Conservation (phyloP, 768 basidiomycete species). For the Galerina sulciceps region DNA sequence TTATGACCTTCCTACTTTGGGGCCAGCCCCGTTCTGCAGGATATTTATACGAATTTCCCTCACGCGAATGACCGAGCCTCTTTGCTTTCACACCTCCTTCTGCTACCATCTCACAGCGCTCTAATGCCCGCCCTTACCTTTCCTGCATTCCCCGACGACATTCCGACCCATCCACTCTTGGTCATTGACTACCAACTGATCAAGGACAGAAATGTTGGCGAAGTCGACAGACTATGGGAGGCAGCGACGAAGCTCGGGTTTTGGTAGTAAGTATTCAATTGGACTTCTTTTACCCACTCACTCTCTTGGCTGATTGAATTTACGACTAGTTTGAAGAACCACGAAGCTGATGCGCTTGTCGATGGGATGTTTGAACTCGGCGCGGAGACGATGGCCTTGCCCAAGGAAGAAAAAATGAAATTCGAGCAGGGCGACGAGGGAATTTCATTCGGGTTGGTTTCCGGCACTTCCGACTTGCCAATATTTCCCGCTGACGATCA, state of each 20-base stretch:
- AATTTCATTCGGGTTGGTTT: constrained; percentile 39
- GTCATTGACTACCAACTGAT: constrained; percentile 60
- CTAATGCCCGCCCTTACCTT: constrained; percentile 24
- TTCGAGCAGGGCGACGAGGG: constrained; percentile 60
- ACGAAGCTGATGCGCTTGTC: constrained; percentile 52
- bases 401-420: constrained; percentile 58
- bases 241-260: constrained; percentile 65
- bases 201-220: constrained; percentile 39
- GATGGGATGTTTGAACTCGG: constrained; percentile 60
- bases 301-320: neutral
- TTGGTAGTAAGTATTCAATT: constrained; percentile 57
- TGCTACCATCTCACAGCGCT: neutral
- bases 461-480: neutral
- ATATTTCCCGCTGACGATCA: neutral
- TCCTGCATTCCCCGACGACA: constrained; percentile 53
- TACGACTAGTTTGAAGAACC: constrained; percentile 52
- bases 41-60: neutral
- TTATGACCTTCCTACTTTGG: neutral
- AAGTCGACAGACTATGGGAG: constrained; percentile 57
- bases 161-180: constrained; percentile 57
- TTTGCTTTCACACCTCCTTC: no score
- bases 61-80: neutral
- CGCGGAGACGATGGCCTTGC: constrained; percentile 54
- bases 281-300: constrained; percentile 1
- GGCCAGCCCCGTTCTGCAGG: no score